These are phyloP conservation scores for Microcyclosporella mali DNA, from an alignment of 2,329 filamentous ascomycete genomes.

Conservation along the genomic window DNA sequence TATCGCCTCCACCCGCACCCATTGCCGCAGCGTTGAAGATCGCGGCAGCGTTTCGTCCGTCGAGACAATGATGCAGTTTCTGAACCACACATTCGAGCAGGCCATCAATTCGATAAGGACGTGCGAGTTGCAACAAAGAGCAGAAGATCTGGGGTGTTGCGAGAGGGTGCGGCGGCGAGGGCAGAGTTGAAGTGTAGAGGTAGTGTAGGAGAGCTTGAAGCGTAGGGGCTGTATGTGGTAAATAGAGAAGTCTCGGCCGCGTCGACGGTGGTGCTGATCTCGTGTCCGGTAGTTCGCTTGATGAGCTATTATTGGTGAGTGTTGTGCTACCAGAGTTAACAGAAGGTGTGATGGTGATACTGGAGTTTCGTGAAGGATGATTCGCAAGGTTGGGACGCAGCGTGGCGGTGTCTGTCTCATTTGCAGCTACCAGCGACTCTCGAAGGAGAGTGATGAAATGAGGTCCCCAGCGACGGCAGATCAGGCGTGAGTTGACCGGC, in stretches of 20 bases:
- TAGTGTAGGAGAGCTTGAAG: conserved; percentile 87
- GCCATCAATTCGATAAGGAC: conserved; percentile 89
- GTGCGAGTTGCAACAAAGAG: conserved; percentile 84
- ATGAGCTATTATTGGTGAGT: conserved; percentile 43
- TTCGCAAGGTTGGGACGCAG: conserved; percentile 53
- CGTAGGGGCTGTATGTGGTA: conserved; percentile 86
- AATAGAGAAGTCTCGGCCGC: conserved; percentile 78
- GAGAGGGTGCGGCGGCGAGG: conserved; percentile 65
- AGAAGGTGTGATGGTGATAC: conserved; percentile 73
- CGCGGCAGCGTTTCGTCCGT: conserved; percentile 88
- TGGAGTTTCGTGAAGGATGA: conserved; percentile 66
- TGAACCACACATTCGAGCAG: conserved; percentile 89
- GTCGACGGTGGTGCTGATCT: conserved; percentile 51
- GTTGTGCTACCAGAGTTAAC: conserved; percentile 46
- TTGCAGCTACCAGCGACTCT: conserved; percentile 65
- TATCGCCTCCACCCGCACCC: conserved; percentile 87
- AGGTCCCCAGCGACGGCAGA: conserved; percentile 84
- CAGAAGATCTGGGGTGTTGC: conserved; percentile 95
- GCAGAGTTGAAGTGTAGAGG: conserved; percentile 86
- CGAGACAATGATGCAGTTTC: conserved; percentile 78
- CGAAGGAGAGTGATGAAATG: conserved; percentile 90
- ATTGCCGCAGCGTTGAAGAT: conserved; percentile 98
- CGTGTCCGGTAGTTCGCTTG: conserved; percentile 45
- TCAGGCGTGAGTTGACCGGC: conserved; percentile 83
- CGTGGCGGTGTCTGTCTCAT: conserved; percentile 67